Evolutionary conservation across 202 grass and related monocot genomes (phyloP), one percentile per base, ranked within the genome.

Genomic region (Elaeis oleifera): DNA sequence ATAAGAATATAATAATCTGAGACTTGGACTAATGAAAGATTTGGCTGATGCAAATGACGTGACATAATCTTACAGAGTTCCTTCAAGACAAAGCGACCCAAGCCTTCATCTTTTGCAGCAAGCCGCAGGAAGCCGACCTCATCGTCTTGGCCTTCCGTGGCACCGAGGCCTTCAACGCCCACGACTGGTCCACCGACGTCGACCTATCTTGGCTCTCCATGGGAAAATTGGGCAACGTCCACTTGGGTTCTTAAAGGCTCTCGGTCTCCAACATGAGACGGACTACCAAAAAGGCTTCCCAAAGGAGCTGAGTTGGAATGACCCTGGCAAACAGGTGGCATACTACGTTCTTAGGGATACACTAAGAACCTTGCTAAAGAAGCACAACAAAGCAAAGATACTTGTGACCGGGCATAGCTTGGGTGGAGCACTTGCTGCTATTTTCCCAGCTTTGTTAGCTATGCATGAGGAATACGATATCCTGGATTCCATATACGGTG

Each of bases 101-200:
- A 75, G 87, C 88, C 58, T 90, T 83, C 74, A 74, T 96, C 68
- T 73, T 85, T 24, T 67, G 81, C 76, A 81, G 90, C 84, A 96
- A 71, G 72, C 0, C 60, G 18, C 50, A 3, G 69, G 73, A 96
- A 58, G 86, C 90, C 65, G 81, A 88, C 36, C 21, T 81, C 27
- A 72, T 96, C 48, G 78, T 96, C 56, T 65, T 96, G 80, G 72
- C 76, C 56, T 96, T 96, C 77, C 81, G 91, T 1, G 91, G 91
- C 16, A 88, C 87, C 23, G 68, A 71, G 72, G 60, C 76, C 64
- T 88, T 96, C 67, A 79, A 90, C 73, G 56, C 55, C 28, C 36
- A 71, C 22, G 71, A 89, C 72, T 96, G 87, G 91, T 31, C 76
- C 55, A 81, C 84, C 29, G 87, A 88, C 76, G 31, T 88, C 28